These are phyloP conservation scores for Veloboletus limbatus DNA, from an alignment of 1,284 basidiomycete species.

Conservation along the genomic window DNA sequence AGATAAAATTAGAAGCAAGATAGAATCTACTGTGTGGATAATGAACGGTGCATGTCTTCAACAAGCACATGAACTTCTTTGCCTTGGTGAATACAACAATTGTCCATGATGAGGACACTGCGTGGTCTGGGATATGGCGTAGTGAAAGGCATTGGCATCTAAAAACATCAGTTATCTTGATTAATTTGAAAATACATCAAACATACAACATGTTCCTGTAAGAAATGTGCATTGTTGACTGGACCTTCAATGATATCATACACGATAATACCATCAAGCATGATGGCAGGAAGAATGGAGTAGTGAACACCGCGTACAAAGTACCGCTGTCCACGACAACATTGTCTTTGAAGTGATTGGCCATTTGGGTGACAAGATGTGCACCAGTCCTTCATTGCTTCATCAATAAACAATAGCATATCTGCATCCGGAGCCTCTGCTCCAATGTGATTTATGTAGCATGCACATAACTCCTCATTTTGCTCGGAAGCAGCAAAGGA, in stretches of 20 bases:
- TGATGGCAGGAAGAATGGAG: conserved; percentile 24
- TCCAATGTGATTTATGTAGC: too few species aligned
- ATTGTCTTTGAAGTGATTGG: neutral
- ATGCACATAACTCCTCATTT: too few species aligned
- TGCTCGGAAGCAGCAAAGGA: too few species aligned
- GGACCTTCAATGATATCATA: conserved; percentile 23
- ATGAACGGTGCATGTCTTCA: too few species aligned
- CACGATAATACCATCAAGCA: conserved; percentile 28
- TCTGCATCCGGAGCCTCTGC: too few species aligned
- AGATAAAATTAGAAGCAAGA: neutral
- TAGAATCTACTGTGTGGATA: conserved; percentile 21
- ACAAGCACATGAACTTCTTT: too few species aligned
- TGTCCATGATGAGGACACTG: conserved; percentile 31
- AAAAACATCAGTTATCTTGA: neutral
- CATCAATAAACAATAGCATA: conserved; percentile 28
- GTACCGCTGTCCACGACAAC: neutral
- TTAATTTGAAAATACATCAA: neutral
- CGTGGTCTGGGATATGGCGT: conserved; percentile 16
- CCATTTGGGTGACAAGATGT: conserved; percentile 9
- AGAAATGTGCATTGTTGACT: conserved; percentile 1
- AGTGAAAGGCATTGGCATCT: conserved; percentile 14
- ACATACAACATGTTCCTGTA: conserved; percentile 1
- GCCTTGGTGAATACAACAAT: too few species aligned
- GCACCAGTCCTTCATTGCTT: conserved; percentile 23
- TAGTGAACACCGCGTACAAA: conserved; percentile 4